Conservation (phyloP, 768 basidiomycete species). For the Lactarius quietus region DNA sequence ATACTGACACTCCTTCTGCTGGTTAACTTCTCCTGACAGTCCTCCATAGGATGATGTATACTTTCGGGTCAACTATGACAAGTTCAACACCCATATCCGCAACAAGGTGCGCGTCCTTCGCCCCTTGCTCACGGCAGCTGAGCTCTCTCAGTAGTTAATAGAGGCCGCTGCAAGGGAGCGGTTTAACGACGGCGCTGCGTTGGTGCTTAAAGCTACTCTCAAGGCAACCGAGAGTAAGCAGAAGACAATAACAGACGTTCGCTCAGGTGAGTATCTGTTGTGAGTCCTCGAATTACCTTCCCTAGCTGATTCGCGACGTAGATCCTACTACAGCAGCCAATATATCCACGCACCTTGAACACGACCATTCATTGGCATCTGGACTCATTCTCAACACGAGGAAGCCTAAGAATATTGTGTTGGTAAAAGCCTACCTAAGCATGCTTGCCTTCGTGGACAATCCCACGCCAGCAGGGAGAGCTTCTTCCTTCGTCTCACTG, state of each 20-base stretch:
- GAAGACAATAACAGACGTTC: conserved; percentile 52
- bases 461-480: conserved; percentile 66
- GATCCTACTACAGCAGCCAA: conserved; percentile 65
- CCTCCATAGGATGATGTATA: conserved; percentile 57
- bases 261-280: conserved; percentile 49
- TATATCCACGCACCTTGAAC: conserved; percentile 59
- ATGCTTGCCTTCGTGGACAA: conserved; percentile 81
- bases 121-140: conserved; percentile 20
- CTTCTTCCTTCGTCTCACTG: conserved; percentile 63
- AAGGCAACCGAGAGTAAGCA: conserved; percentile 67
- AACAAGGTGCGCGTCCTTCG: conserved; percentile 59
- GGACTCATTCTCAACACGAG: conserved; percentile 60
- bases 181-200: conserved; percentile 71
- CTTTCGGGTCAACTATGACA: conserved; percentile 87
- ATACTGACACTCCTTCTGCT: not conserved
- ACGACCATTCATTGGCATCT: conserved; percentile 56
- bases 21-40: conserved; percentile 1
- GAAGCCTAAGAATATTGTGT: conserved; percentile 46
- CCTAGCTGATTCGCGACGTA: conserved; percentile 30
- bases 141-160: conserved; percentile 54
- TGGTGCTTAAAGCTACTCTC: conserved; percentile 67
- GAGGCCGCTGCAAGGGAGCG: conserved; percentile 71
- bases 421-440: conserved; percentile 77
- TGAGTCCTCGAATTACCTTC: not conserved
- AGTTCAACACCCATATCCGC: conserved; percentile 81